phyloP scores from a whole-genome alignment of 148 eudicot genomes.

The Persicaria tinctoria region DNA sequence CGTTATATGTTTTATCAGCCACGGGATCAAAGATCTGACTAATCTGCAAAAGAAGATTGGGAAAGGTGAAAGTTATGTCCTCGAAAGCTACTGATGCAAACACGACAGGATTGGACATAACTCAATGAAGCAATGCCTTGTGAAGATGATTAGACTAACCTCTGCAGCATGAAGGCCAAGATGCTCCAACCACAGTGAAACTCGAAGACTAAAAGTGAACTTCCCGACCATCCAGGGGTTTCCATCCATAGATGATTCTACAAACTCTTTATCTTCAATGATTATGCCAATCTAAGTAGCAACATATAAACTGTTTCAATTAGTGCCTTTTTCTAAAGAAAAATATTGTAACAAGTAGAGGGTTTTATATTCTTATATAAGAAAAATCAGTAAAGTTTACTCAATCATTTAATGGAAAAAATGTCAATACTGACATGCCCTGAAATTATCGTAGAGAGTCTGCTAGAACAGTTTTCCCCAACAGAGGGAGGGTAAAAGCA shows the following conservation, averaged over 20 bases:
- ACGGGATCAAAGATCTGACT: conserved; percentile 66
- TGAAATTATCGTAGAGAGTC: background rate
- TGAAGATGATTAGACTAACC: conserved; percentile 31
- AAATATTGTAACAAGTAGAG: no score
- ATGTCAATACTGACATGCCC: background rate
- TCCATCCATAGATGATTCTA: conserved; percentile 79
- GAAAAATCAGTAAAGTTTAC: background rate
- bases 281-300: conserved; percentile 59
- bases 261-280: conserved; percentile 72
- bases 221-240: conserved; percentile 86
- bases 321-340: background rate
- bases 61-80: background rate
- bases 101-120: background rate
- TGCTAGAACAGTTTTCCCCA: background rate
- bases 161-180: conserved; percentile 67
- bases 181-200: conserved; percentile 93
- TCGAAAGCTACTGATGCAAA: background rate
- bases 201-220: conserved; percentile 65
- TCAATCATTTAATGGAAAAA: background rate
- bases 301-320: background rate
- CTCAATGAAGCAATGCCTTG: background rate
- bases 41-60: conserved; percentile 35
- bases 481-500: background rate
- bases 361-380: no score
- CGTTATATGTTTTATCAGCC: conserved; percentile 54